A percentile compares a stretch with the other conserved stretches of the same genome.
Evolutionary conservation across 1,139 yeast genomes (phyloP).

Genomic region (Saccharomycopsis hybrid): DNA sequence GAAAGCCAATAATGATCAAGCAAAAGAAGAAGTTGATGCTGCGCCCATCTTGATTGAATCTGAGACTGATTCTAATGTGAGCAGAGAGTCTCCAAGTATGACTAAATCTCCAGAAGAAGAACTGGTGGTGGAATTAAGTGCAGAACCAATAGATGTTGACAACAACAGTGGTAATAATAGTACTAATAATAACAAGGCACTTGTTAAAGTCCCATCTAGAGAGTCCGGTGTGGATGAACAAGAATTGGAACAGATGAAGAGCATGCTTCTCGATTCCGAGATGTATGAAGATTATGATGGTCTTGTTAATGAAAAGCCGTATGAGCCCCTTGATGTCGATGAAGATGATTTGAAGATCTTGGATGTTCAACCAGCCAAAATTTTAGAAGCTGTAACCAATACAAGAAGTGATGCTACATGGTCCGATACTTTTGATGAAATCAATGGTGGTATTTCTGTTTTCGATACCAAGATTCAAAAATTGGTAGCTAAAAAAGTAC

Average conservation of each 20-base stretch:
- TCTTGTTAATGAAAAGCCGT: slow-evolving; percentile 56
- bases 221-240: too few species aligned
- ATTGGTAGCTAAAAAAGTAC: slow-evolving; percentile 22
- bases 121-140: too few species aligned
- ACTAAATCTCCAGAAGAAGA: too few species aligned
- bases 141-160: too few species aligned
- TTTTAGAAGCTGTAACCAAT: slow-evolving; percentile 2
- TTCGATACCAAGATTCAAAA: slow-evolving; percentile 23
- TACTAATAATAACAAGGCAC: too few species aligned
- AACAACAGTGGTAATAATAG: too few species aligned
- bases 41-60: too few species aligned
- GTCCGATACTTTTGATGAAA: slow-evolving; percentile 54
- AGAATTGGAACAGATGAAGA: background rate
- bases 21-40: too few species aligned
- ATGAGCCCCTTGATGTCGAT: slow-evolving; percentile 49
- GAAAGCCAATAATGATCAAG: too few species aligned
- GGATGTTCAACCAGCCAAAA: slow-evolving; percentile 30
- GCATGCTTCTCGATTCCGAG: slow-evolving; percentile 3
- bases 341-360: slow-evolving; percentile 39
- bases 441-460: slow-evolving; percentile 31
- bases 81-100: too few species aligned
- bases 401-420: slow-evolving; percentile 40
- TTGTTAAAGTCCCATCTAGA: too few species aligned
- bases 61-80: too few species aligned
- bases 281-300: slow-evolving; percentile 28